Percentiles rank a stretch among this genome's conserved stretches.
These are phyloP conservation scores for Plasmodium gallinaceum DNA, from an alignment of 169 alveolate species.

Conservation along the genomic window DNA sequence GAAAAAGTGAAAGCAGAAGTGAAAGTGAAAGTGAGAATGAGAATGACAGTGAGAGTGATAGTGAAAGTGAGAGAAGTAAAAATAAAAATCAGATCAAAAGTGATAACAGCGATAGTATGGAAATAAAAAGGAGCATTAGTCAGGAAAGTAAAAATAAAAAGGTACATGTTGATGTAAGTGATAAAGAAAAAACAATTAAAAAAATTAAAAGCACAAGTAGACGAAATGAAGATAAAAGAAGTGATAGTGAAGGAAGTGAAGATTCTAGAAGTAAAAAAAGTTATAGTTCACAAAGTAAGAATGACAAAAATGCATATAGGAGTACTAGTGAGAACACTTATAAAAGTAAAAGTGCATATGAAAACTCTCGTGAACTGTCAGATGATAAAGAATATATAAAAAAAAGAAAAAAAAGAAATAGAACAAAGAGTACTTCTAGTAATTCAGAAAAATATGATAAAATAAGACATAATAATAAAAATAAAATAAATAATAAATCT, in stretches of 20 bases:
- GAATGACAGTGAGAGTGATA: not conserved
- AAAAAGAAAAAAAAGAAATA: conserved; percentile 1
- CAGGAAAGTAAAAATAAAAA: not conserved
- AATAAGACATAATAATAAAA: not conserved
- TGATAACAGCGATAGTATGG: not conserved
- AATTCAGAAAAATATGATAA: not conserved
- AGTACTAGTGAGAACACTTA: not conserved
- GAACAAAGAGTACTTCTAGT: not conserved
- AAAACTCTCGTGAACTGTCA: not conserved
- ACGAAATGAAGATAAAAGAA: not conserved
- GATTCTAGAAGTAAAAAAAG: not conserved
- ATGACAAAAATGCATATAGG: not conserved
- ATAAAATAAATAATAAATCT: not conserved
- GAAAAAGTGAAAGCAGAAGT: not conserved
- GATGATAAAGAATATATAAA: conserved; percentile 1
- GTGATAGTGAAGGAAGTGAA: not conserved
- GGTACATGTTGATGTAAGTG: not conserved
- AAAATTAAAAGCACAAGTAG: not conserved
- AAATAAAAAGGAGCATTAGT: not conserved
- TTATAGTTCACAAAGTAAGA: not conserved
- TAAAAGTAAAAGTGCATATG: not conserved
- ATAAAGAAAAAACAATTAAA: no score
- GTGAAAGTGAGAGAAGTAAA: not conserved
- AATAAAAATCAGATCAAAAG: not conserved
- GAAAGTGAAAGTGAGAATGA: not conserved